These are phyloP conservation scores for Mangifera indica DNA, from an alignment of 345 rosid species.

Conservation along the genomic window DNA sequence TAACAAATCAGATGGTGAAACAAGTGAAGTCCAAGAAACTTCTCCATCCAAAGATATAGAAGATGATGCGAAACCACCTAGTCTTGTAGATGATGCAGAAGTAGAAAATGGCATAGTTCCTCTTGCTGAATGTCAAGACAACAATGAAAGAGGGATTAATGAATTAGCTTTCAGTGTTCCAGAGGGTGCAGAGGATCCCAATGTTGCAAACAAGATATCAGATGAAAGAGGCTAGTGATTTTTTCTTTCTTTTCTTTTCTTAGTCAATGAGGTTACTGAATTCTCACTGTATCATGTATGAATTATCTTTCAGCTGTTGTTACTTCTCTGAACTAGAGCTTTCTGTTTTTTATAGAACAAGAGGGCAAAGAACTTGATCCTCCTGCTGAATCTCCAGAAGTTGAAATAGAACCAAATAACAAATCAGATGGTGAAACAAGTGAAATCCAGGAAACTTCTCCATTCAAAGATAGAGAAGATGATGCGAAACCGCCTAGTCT, in stretches of 20 bases:
- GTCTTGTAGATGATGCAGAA: constrained; percentile 5
- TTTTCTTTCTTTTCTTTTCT: neutral
- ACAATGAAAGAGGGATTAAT: constrained; percentile 11
- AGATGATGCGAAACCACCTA: neutral
- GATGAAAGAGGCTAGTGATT: neutral
- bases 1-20: neutral
- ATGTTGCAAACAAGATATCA: neutral
- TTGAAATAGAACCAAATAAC: neutral
- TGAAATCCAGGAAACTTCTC: neutral
- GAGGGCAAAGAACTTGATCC: too few species aligned
- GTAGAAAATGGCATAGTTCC: constrained; percentile 26
- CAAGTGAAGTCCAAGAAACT: neutral
- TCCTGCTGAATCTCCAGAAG: too few species aligned
- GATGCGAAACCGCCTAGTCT: neutral
- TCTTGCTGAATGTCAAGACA: constrained; percentile 13
- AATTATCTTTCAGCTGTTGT: too few species aligned
- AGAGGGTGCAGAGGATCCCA: constrained; percentile 7
- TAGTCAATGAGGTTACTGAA: too few species aligned
- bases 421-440: neutral
- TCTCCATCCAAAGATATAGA: neutral
- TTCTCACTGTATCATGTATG: too few species aligned
- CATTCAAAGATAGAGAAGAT: neutral
- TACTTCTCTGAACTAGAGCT: too few species aligned
- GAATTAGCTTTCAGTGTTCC: constrained; percentile 13
- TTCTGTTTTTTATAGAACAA: neutral